A percentile compares a stretch with the other conserved stretches of the same genome.
Conservation (phyloP, 2,329 filamentous ascomycete genomes). For the Setomelanomma holmii region DNA sequence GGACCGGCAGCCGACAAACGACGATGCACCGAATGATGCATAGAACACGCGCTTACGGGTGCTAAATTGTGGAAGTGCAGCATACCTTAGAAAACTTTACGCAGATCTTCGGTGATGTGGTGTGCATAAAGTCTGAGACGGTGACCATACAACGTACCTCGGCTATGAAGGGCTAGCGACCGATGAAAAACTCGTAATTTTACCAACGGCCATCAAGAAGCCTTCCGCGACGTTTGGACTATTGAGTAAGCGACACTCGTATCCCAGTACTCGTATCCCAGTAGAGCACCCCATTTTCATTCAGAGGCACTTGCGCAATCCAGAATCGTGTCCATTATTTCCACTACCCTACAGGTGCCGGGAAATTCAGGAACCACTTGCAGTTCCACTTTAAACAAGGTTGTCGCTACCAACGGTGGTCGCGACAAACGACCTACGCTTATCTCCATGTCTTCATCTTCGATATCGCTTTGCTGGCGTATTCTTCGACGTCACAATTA, state of each 20-base stretch:
- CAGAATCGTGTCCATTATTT: background rate
- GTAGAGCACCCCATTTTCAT: background rate
- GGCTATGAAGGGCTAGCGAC: constrained; percentile 10
- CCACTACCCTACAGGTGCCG: background rate
- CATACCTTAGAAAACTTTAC: background rate
- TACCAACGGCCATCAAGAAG: constrained; percentile 17
- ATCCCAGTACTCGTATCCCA: constrained; percentile 12
- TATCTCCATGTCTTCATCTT: background rate
- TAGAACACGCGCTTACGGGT: constrained; percentile 17
- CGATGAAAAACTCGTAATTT: constrained; percentile 20
- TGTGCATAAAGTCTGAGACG: background rate
- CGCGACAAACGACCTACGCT: background rate
- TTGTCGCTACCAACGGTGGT: constrained; percentile 1
- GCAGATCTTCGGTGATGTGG: constrained; percentile 1
- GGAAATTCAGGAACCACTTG: background rate
- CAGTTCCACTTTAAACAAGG: background rate
- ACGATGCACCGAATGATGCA: constrained; percentile 19
- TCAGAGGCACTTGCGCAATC: background rate
- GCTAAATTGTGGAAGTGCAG: constrained; percentile 1
- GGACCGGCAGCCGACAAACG: constrained; percentile 27
- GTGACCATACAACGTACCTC: constrained; percentile 3
- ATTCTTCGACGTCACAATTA: constrained; percentile 2
- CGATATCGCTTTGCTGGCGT: background rate
- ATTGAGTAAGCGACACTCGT: constrained; percentile 19
- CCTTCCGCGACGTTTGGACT: constrained; percentile 28